Evolutionary conservation across 306 rosid species (phyloP), one percentile per base, ranked within the genome.

Genomic region (Glycine latifolia): DNA sequence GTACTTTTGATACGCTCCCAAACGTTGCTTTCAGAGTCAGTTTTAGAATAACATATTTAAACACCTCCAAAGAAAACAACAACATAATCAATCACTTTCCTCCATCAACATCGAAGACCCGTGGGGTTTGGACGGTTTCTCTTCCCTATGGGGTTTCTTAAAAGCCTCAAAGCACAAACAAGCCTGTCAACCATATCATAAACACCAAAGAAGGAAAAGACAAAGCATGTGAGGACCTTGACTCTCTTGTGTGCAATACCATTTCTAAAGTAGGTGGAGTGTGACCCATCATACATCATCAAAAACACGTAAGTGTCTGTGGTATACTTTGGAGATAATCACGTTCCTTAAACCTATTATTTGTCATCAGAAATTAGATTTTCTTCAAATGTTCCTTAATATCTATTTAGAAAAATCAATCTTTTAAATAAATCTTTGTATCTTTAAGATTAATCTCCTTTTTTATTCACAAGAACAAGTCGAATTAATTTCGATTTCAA

Each of bases 61-160:
- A 82, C 67, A 26, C 1, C 65, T 60, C 75, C 77, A 11, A 78
- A 79, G 85, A 81, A 81, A 67, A 87, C 83, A 85, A 79, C 53
- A 86, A 79, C 80, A 72, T 33, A 90, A 84, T 66, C 83, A 63
- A 80, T 89, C 92, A 75, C 88, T 91, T 83, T 89, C 91, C 26
- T 2, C 73, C 39, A 79, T 91, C 91, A 78, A 69, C 85, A 62
- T 89, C 91, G 2, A n/a, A 85, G 89, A 89, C 89, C 86, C 91
- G 86, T 88, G 85, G 79, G 84, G 49, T 73, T 83, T 88, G 88
- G 91, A 88, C 85, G 79, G 83, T 85, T 61, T 80, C 61, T 41
- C 73, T 61, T 62, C 61, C 80, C 77, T 63, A 79, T 84, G 86
- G 88, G 87, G 75, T 80, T 75, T 82, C 67, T 77, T 69, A 81